A percentile compares a stretch with the other conserved stretches of the same genome.
Evolutionary conservation across 164 flowering plant genomes (phyloP).

Genomic region (Macadamia integrifolia): DNA sequence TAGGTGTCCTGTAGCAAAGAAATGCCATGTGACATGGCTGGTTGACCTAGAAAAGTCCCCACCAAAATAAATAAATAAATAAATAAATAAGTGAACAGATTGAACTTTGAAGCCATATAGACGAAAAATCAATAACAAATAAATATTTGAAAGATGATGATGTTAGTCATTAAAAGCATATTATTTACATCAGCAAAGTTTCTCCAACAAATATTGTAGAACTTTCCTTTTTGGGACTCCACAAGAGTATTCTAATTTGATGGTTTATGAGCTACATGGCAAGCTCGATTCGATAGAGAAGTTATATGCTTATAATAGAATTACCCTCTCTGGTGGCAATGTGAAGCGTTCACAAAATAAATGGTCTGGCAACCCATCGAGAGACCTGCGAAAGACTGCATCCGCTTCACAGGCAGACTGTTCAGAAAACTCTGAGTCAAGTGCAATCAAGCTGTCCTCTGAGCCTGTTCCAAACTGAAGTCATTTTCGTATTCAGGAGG

Average conservation of each 20-base stretch:
- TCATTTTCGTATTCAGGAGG: constrained; percentile 6
- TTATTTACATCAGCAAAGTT: neutral
- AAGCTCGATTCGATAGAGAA: neutral
- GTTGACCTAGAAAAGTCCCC: constrained; percentile 37
- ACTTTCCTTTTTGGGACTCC: neutral
- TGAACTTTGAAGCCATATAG: neutral
- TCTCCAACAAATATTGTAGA: neutral
- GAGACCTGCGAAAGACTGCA: constrained; percentile 16
- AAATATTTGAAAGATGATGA: neutral
- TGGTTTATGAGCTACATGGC: neutral
- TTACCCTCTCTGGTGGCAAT: constrained; percentile 17
- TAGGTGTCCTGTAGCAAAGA: constrained; percentile 48
- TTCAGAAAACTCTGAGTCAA: constrained; percentile 11
- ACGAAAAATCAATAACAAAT: neutral
- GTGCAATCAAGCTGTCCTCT: neutral
- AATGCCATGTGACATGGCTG: constrained; percentile 50
- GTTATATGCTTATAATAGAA: neutral
- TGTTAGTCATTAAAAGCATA: neutral
- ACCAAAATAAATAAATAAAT: neutral
- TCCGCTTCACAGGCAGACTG: constrained; percentile 9
- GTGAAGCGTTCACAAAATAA: constrained; percentile 10
- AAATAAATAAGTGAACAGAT: neutral
- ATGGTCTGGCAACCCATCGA: constrained; percentile 17
- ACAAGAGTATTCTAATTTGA: neutral
- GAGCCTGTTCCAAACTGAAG: constrained; percentile 15